These are phyloP conservation scores for Chytriomyces hyalinus DNA, from an alignment of 192 early-diverging fungal species.

Conservation along the genomic window DNA sequence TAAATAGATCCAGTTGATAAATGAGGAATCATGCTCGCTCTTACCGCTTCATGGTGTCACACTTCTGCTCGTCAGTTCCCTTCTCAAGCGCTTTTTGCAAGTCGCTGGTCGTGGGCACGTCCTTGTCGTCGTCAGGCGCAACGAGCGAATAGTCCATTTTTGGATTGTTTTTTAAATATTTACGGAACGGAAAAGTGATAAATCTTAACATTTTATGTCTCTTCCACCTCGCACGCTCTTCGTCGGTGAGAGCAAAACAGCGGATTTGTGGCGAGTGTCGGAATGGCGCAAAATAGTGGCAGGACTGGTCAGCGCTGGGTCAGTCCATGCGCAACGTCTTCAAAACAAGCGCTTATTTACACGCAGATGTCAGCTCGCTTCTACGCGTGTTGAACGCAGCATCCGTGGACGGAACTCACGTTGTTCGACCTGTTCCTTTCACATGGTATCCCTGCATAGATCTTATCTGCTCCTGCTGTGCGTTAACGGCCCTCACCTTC, in stretches of 20 bases:
- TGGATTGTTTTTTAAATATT: constrained; percentile 5
- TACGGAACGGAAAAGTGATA: neutral
- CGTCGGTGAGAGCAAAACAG: constrained; percentile 42
- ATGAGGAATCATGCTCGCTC: too few species aligned
- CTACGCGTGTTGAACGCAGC: neutral
- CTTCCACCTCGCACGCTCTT: constrained; percentile 22
- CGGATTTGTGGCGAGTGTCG: constrained; percentile 35
- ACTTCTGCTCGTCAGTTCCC: constrained; percentile 89
- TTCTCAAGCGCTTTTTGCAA: constrained; percentile 83
- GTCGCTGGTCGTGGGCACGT: constrained; percentile 75
- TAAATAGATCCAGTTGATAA: too few species aligned
- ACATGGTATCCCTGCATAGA: constrained; percentile 36
- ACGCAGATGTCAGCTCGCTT: neutral
- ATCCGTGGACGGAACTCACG: neutral
- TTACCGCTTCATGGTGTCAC: constrained; percentile 89
- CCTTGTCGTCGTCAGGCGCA: constrained; percentile 57
- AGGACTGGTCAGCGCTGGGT: constrained; percentile 38
- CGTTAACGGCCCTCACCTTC: too few species aligned
- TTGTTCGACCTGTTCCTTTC: constrained; percentile 40
- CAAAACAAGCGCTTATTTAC: constrained; percentile 23
- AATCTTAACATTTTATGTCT: neutral
- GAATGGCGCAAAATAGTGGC: constrained; percentile 48
- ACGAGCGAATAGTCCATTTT: constrained; percentile 30
- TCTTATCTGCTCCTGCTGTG: neutral
- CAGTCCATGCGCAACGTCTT: constrained; percentile 30